Conservation (phyloP, 306 rosid genomes). For the Prunus salicina region DNA sequence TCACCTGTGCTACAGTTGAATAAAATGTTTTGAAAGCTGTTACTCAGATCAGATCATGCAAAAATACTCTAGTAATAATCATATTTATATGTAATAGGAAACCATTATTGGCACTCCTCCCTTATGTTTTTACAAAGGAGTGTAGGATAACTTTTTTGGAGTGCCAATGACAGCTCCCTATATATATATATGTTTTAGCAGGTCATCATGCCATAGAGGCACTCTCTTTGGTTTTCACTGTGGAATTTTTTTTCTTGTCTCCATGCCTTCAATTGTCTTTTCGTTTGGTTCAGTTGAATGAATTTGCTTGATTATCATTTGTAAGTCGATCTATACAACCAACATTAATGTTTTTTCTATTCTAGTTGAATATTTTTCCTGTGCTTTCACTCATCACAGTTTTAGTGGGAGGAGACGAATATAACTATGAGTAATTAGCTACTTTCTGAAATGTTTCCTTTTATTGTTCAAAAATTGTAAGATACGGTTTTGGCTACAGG, state of each 20-base stretch:
- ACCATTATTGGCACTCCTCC: no score
- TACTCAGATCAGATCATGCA: neutral
- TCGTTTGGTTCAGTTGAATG: neutral
- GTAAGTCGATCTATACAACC: neutral
- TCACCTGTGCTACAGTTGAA: neutral
- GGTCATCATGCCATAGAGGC: neutral
- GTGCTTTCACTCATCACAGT: neutral
- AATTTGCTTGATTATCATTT: neutral
- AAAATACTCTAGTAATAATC: neutral
- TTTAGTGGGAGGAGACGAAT: neutral
- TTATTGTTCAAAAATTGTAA: neutral
- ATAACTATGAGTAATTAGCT: neutral
- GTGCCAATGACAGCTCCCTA: no score
- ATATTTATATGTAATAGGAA: no score
- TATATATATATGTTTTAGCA: neutral
- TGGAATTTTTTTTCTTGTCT: neutral
- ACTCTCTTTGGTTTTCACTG: neutral
- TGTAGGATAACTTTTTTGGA: no score
- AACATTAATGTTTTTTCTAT: neutral
- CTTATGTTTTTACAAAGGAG: no score
- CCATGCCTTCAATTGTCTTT: neutral
- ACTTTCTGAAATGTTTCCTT: conserved; percentile 5
- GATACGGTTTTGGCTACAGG: conserved; percentile 47
- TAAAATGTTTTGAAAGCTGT: neutral
- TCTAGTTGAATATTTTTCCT: neutral